phyloP scores from a whole-genome alignment of 352 stramenopile genomes.

The Pythium sp. region DNA sequence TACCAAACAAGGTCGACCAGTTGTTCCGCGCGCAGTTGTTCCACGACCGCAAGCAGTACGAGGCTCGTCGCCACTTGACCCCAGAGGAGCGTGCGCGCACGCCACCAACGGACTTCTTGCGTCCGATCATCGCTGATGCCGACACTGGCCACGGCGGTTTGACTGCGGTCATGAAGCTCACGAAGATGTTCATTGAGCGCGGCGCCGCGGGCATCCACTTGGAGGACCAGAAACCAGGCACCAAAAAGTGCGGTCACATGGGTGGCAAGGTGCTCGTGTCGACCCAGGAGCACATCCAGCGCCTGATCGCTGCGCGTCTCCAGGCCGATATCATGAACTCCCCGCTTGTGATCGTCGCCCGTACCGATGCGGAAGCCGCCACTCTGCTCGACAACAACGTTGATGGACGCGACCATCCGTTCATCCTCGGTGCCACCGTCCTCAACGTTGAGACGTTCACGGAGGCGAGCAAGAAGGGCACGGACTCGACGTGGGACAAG shows the following conservation, averaged over 20 bases:
- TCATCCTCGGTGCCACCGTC: constrained; percentile 95
- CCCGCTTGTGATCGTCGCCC: constrained; percentile 93
- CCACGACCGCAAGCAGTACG: constrained; percentile 96
- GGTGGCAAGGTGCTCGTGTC: constrained; percentile 97
- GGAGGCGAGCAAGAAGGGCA: constrained; percentile 70
- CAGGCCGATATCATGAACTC: constrained; percentile 96
- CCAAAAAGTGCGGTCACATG: constrained; percentile 99
- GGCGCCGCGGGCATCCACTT: constrained; percentile 98
- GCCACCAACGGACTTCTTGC: constrained; percentile 93
- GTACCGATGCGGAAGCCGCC: constrained; percentile 97
- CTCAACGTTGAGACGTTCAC: constrained; percentile 83
- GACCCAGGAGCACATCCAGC: constrained; percentile 97
- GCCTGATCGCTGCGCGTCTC: constrained; percentile 94
- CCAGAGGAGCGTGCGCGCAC: constrained; percentile 72
- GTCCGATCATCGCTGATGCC: constrained; percentile 96
- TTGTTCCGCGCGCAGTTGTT: constrained; percentile 96
- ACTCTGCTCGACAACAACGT: constrained; percentile 98
- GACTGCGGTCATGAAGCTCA: constrained; percentile 97
- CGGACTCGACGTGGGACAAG: constrained; percentile 87
- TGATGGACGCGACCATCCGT: constrained; percentile 96
- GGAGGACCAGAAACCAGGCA: constrained; percentile 98
- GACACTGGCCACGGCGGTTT: constrained; percentile 97
- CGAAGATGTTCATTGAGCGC: constrained; percentile 98
- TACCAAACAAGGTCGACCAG: constrained; percentile 97
- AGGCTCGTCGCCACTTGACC: constrained; percentile 87